These are phyloP conservation scores for Cercospora sp. DNA, from an alignment of 2,329 filamentous ascomycete genomes.

Conservation along the genomic window DNA sequence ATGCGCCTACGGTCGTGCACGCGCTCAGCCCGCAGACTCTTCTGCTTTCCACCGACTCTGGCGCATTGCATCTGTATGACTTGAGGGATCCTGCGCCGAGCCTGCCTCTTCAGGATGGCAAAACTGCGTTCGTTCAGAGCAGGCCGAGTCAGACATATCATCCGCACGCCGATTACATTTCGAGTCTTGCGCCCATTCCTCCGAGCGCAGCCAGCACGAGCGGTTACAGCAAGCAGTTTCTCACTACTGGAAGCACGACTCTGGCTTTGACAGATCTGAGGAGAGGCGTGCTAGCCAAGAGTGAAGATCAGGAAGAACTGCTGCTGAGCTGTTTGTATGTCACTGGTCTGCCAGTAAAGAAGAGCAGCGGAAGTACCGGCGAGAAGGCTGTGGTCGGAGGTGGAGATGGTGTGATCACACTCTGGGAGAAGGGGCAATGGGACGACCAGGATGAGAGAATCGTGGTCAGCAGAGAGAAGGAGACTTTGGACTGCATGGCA, in stretches of 20 bases:
- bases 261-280: slow-evolving; percentile 86
- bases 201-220: slow-evolving; percentile 78
- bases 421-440: slow-evolving; percentile 95
- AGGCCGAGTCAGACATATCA: slow-evolving; percentile 77
- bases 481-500: slow-evolving; percentile 77
- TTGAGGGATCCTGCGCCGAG: slow-evolving; percentile 58
- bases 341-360: slow-evolving; percentile 68
- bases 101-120: slow-evolving; percentile 38
- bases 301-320: slow-evolving; percentile 94
- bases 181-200: slow-evolving; percentile 80
- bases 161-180: slow-evolving; percentile 91
- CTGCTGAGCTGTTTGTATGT: slow-evolving; percentile 79
- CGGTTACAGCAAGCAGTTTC: slow-evolving; percentile 90
- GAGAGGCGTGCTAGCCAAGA: slow-evolving; percentile 79
- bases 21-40: slow-evolving; percentile 83
- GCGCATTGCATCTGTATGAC: slow-evolving; percentile 84
- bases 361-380: slow-evolving; percentile 64
- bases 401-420: slow-evolving; percentile 76
- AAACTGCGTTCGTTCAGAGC: slow-evolving; percentile 51
- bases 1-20: slow-evolving; percentile 79
- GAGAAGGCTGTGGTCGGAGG: slow-evolving; percentile 76
- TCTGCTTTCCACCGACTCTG: slow-evolving; percentile 86
- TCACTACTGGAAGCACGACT: slow-evolving; percentile 88
- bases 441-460: slow-evolving; percentile 92
- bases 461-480: slow-evolving; percentile 64